Evolutionary conservation across 257 asterid genomes (phyloP).

Genomic region (Nemophila menziesii): DNA sequence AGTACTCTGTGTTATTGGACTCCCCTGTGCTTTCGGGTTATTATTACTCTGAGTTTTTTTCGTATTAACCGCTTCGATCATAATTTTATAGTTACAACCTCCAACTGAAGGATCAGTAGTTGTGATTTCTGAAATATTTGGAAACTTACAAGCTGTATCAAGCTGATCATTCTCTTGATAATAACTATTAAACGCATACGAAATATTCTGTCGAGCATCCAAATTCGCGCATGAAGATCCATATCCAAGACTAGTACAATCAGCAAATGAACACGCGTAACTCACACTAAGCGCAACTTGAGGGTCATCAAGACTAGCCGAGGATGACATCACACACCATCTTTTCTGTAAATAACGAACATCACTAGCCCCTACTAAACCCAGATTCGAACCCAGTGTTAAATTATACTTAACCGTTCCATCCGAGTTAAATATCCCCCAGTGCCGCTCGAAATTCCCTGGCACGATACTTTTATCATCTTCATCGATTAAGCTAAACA

Average conservation of each 20-base stretch:
- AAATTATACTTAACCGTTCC: neutral
- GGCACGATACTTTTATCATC: neutral
- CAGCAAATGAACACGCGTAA: neutral
- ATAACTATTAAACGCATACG: conserved; percentile 6
- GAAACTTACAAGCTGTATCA: neutral
- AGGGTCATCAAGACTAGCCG: neutral
- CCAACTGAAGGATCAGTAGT: conserved; percentile 4
- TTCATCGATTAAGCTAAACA: conserved; percentile 27
- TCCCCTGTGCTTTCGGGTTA: too few relatives aligned
- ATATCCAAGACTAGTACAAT: neutral
- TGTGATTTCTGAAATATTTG: neutral
- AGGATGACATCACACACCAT: neutral
- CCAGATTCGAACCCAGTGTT: neutral
- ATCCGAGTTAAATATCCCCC: neutral
- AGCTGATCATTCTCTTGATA: conserved; percentile 5
- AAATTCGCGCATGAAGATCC: conserved; percentile 4
- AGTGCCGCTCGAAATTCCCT: neutral
- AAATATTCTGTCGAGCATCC: neutral
- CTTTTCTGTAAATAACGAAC: conserved; percentile 26
- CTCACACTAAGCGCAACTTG: too few relatives aligned
- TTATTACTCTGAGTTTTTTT: too few relatives aligned
- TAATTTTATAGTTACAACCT: conserved; percentile 6
- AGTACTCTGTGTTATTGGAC: too few relatives aligned
- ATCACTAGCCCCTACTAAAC: conserved; percentile 13
- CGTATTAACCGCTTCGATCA: too few relatives aligned